These are phyloP conservation scores for Mycena galopus DNA, from an alignment of 768 basidiomycete genomes.

Conservation along the genomic window DNA sequence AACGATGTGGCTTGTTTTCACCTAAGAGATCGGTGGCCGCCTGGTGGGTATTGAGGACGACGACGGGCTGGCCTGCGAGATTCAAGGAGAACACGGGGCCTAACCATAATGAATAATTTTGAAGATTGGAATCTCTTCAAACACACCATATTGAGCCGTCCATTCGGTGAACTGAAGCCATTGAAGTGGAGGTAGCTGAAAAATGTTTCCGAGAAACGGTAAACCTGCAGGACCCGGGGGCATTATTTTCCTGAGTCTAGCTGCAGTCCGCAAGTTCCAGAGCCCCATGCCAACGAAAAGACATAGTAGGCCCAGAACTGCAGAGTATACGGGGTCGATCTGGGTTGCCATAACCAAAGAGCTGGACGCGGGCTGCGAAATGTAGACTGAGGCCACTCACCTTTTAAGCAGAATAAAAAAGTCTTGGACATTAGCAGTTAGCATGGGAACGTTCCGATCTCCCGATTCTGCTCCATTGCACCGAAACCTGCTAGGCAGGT, in stretches of 20 bases:
- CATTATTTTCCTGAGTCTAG: background rate
- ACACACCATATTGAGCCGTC: background rate
- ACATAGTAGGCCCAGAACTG: background rate
- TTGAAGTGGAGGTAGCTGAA: slow-evolving; percentile 6
- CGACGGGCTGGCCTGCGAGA: background rate
- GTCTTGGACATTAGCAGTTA: no score
- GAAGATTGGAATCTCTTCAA: background rate
- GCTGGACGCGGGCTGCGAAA: no score
- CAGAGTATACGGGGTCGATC: background rate
- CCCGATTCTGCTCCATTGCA: no score
- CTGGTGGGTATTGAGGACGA: background rate
- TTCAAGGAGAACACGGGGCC: slow-evolving; percentile 1
- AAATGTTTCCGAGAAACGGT: slow-evolving; percentile 10
- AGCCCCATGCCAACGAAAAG: background rate
- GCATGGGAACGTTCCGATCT: no score
- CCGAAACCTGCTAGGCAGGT: no score
- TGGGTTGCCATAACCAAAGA: background rate
- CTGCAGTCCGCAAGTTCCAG: background rate
- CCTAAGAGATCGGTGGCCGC: background rate
- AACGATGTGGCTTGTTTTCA: background rate
- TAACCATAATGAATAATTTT: background rate
- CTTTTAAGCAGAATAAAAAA: no score
- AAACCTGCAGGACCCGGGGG: background rate
- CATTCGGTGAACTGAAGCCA: slow-evolving; percentile 7
- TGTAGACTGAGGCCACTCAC: no score